Base-by-base conservation (phyloP, 805 yeast species). In the Wickerhamiella occidentalis region DNA sequence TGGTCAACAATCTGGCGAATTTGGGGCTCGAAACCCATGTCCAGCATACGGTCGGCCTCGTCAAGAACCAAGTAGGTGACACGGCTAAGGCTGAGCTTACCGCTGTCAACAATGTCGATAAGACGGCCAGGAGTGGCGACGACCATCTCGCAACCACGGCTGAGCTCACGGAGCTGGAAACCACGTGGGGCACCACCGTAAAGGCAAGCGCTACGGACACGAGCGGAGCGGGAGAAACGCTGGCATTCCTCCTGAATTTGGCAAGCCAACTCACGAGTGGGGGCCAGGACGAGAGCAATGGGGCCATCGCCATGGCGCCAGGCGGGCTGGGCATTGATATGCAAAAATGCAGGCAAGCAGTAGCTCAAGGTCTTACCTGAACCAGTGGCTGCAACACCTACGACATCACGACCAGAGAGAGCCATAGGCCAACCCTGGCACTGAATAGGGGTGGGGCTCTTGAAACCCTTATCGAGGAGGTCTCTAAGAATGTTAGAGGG, bases 391-490 rank as follows among this genome's bases (percentile, higher is more conserved):
- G 98, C 97, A 67, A 92, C 82, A 76, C 98, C 98, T 69, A 92
- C 85, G 90, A 92, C 83, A 68, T 92, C 97, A 73, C 97, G 85
- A 74, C 98, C 98, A 61, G 90, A 80, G 52, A 88, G 75, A 63
- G 98, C 98, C 98, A 92, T 92, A 56, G 98, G 98, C 98, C 98
- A 92, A 74, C 98, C 98, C 74, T 92, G 98, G 70, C 96, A 86
- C 74, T 92, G 98, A 64, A 92, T 92, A 57, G 86, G 87, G 51
- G 98, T 92, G 61, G 98, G 98, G 56, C 73, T 77, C 50, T 81
- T 92, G 73, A 92, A 92, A 54, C 97, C 97, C 70, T 85, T 45
- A 23, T 80, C 80, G 69, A 83, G 78, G 60, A 92, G 88, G 74
- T 90, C 96, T 52, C 69, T 73, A 64, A 92, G 75, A 41, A 90